Percentiles rank a stretch among this genome's conserved stretches.
phyloP scores from a whole-genome alignment of 78 protist genomes.

The Protostelium mycophagum region DNA sequence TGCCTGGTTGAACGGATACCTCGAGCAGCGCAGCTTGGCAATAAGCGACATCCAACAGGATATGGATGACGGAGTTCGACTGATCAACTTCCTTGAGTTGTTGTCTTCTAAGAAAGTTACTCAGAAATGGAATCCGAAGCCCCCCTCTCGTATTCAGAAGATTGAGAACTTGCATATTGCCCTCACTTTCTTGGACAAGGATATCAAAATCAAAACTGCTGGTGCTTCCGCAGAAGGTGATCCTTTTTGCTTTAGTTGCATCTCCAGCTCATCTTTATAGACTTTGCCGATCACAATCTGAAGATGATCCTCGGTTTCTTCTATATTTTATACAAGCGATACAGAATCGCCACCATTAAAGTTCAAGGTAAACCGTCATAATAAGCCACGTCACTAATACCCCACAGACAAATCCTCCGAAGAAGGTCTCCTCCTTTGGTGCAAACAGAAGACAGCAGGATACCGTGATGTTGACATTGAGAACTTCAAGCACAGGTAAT shows the following conservation, averaged over 20 bases:
- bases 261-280: conserved; percentile 10
- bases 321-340: conserved; percentile 60
- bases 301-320: conserved; percentile 69
- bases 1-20: conserved; percentile 54
- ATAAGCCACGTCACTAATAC: background rate
- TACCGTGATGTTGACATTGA: conserved; percentile 42
- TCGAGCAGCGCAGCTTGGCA: conserved; percentile 43
- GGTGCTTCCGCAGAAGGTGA: conserved; percentile 68
- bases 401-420: conserved; percentile 48
- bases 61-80: conserved; percentile 58
- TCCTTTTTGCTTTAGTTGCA: background rate
- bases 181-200: conserved; percentile 53
- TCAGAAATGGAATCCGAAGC: conserved; percentile 39
- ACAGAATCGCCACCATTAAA: conserved; percentile 63
- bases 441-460: conserved; percentile 51
- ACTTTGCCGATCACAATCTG: conserved; percentile 55
- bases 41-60: conserved; percentile 52
- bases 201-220: conserved; percentile 37
- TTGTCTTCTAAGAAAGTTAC: conserved; percentile 54
- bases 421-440: conserved; percentile 65
- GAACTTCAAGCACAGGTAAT: conserved; percentile 1
- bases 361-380: conserved; percentile 1
- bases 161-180: conserved; percentile 61
- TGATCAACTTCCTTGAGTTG: conserved; percentile 57
- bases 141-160: conserved; percentile 44